These are phyloP conservation scores for Termitomyces sp. DNA, from an alignment of 768 basidiomycete species.

Conservation along the genomic window DNA sequence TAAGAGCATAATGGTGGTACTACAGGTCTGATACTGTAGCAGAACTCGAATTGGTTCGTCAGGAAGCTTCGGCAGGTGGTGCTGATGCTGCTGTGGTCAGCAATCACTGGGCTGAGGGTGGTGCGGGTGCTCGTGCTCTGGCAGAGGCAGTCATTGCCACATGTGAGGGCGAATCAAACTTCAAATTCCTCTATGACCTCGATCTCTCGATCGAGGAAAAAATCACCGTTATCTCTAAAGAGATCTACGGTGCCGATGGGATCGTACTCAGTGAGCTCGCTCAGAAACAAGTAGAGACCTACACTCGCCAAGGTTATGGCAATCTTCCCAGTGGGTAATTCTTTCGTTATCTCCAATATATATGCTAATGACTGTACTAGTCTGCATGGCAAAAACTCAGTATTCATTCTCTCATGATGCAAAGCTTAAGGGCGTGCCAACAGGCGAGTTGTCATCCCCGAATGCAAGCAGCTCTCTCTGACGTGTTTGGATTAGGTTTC, in stretches of 20 bases:
- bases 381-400: conserved; percentile 98
- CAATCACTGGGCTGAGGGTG: conserved; percentile 98
- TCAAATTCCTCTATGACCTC: conserved; percentile 92
- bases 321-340: conserved; percentile 64
- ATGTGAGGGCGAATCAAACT: conserved; percentile 77
- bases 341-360: not conserved
- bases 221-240: conserved; percentile 80
- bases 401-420: conserved; percentile 97
- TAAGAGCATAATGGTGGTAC: conserved; percentile 1
- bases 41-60: conserved; percentile 80
- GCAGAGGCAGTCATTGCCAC: conserved; percentile 88
- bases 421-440: conserved; percentile 83
- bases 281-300: conserved; percentile 80
- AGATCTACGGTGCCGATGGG: conserved; percentile 93
- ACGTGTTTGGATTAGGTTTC: conserved; percentile 52
- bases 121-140: conserved; percentile 81
- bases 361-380: conserved; percentile 31
- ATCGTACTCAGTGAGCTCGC: conserved; percentile 85
- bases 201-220: conserved; percentile 81
- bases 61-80: conserved; percentile 75
- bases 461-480: not conserved
- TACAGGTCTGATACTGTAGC: conserved; percentile 82
- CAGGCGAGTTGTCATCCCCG: conserved; percentile 36
- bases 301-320: conserved; percentile 84
- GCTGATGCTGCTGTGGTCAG: conserved; percentile 94